phyloP scores from a whole-genome alignment of 768 basidiomycete species.

The Chalciporus sphaerocephalus region DNA sequence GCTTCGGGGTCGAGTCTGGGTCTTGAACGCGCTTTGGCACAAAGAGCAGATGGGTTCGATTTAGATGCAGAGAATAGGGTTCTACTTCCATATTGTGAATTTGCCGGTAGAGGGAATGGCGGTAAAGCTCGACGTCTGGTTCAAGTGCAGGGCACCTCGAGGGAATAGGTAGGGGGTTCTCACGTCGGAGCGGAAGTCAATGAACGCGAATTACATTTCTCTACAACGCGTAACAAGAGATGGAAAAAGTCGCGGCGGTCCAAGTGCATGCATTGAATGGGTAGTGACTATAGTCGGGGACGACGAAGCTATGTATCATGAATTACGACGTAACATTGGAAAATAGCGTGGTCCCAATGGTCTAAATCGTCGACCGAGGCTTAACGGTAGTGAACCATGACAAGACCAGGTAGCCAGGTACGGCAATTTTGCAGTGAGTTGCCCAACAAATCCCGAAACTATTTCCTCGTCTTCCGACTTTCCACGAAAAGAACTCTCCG shows the following conservation, averaged over 20 bases:
- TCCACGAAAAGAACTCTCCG: slow-evolving; percentile 74
- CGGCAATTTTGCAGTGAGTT: neutral
- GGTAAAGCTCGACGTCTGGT: neutral
- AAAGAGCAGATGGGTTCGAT: slow-evolving; percentile 26
- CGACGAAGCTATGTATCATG: neutral
- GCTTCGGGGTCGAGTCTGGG: neutral
- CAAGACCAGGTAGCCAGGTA: neutral
- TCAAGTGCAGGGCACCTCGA: too few species aligned
- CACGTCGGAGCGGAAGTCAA: too few species aligned
- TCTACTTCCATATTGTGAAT: neutral
- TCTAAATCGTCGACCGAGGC: too few species aligned
- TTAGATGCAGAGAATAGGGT: slow-evolving; percentile 13
- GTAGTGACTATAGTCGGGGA: neutral
- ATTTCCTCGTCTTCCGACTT: slow-evolving; percentile 70
- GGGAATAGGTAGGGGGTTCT: neutral
- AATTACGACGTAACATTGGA: neutral
- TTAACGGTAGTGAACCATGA: too few species aligned
- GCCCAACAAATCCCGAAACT: slow-evolving; percentile 6
- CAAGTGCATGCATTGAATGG: neutral
- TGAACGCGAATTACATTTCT: too few species aligned
- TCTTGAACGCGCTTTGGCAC: slow-evolving; percentile 2
- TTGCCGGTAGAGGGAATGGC: neutral
- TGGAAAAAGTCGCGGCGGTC: neutral
- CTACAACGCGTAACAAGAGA: neutral
- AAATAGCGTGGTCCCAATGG: too few species aligned